phyloP scores from a whole-genome alignment of 2,329 filamentous ascomycete genomes.

The Sphaerulina musiva region DNA sequence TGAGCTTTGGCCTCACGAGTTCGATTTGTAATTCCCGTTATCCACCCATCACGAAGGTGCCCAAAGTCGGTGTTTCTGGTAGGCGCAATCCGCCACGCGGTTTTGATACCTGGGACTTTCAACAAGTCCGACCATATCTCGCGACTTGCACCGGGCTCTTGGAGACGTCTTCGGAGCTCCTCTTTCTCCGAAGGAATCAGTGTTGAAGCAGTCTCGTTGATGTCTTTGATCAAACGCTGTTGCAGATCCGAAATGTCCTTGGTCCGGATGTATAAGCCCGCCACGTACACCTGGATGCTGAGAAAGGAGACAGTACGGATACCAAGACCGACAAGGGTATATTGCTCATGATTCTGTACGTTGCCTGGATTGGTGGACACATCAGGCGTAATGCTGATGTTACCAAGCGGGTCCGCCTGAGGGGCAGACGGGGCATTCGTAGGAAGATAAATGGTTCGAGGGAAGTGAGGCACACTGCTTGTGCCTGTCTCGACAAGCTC shows the following conservation, averaged over 20 bases:
- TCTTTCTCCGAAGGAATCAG: conserved; percentile 78
- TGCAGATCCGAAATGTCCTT: conserved; percentile 77
- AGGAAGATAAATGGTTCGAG: conserved; percentile 61
- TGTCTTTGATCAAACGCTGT: conserved; percentile 63
- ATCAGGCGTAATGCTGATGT: conserved; percentile 25
- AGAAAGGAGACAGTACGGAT: conserved; percentile 86
- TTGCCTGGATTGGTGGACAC: conserved; percentile 30
- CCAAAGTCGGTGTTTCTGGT: conserved; percentile 92
- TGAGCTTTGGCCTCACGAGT: conserved; percentile 52
- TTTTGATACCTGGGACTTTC: conserved; percentile 60
- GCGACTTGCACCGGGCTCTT: conserved; percentile 63
- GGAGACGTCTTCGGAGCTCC: conserved; percentile 59
- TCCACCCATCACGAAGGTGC: conserved; percentile 85
- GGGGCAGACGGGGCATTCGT: conserved; percentile 33
- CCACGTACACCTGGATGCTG: conserved; percentile 85
- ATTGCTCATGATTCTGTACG: conserved; percentile 53
- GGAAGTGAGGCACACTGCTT: conserved; percentile 71
- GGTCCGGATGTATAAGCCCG: conserved; percentile 84
- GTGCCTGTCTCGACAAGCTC: conserved; percentile 79
- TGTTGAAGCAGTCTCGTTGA: conserved; percentile 72
- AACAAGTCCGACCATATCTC: conserved; percentile 69
- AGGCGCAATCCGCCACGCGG: conserved; percentile 74
- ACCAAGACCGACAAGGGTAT: conserved; percentile 81
- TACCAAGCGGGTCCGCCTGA: conserved; percentile 11
- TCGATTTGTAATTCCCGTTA: conserved; percentile 72